These are phyloP conservation scores for Mortierella sp. DNA, from an alignment of 371 early-diverging fungal genomes.

Conservation along the genomic window DNA sequence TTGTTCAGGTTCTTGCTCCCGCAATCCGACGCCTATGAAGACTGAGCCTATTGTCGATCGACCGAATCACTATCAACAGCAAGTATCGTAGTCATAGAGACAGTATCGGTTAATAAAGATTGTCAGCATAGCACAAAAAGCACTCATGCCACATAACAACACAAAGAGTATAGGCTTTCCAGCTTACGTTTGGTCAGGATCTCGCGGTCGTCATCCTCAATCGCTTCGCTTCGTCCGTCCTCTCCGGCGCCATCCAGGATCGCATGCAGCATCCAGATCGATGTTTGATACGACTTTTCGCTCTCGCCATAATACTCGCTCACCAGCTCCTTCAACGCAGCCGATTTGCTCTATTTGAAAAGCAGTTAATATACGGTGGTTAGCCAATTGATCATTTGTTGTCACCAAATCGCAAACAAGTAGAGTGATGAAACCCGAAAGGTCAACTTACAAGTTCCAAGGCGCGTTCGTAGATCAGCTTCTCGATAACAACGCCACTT, in stretches of 20 bases:
- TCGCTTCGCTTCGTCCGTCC: slow-evolving; percentile 59
- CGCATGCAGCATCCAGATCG: slow-evolving; percentile 85
- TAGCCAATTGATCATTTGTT: neutral
- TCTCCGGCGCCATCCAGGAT: slow-evolving; percentile 70
- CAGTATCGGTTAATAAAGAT: neutral
- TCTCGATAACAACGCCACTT: slow-evolving; percentile 68
- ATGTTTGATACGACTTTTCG: slow-evolving; percentile 82
- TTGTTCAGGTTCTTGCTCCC: neutral
- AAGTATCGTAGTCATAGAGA: too few relatives aligned
- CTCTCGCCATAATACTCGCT: slow-evolving; percentile 75
- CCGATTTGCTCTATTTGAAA: slow-evolving; percentile 62
- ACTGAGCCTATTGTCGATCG: slow-evolving; percentile 12
- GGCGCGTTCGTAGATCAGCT: slow-evolving; percentile 79
- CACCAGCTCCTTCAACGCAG: slow-evolving; percentile 64
- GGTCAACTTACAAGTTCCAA: slow-evolving; percentile 68
- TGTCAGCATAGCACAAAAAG: too few relatives aligned
- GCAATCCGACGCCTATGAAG: slow-evolving; percentile 1
- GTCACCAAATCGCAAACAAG: neutral
- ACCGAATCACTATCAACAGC: slow-evolving; percentile 13
- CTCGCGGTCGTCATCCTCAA: slow-evolving; percentile 70
- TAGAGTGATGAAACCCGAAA: neutral
- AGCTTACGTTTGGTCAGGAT: slow-evolving; percentile 72
- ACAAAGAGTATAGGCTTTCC: neutral
- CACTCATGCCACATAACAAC: neutral
- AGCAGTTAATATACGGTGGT: neutral